These are phyloP conservation scores for Musa schizocarpa DNA, from an alignment of 176 grass and related monocot genomes.

Conservation along the genomic window DNA sequence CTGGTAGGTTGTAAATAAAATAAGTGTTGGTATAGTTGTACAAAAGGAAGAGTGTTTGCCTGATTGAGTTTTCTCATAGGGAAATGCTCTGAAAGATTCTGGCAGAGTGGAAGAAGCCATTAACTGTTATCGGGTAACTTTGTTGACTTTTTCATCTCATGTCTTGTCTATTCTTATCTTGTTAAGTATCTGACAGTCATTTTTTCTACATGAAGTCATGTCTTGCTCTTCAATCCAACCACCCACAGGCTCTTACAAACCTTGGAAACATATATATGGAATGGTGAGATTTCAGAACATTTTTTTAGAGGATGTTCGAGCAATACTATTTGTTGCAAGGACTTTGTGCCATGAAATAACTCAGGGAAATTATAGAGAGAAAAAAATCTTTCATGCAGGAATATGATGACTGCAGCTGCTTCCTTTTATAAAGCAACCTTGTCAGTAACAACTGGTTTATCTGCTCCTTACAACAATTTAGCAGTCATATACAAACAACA, in stretches of 20 bases:
- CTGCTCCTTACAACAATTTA: slow-evolving; percentile 82
- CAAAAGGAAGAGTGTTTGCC: neutral
- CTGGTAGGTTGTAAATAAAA: slow-evolving; percentile 32
- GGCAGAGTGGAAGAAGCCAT: slow-evolving; percentile 83
- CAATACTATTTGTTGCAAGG: neutral
- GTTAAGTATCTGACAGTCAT: neutral
- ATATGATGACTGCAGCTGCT: slow-evolving; percentile 47
- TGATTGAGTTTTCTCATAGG: slow-evolving; percentile 29
- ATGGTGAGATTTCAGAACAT: slow-evolving; percentile 34
- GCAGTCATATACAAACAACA: slow-evolving; percentile 92
- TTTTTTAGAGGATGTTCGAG: neutral
- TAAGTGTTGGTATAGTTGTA: neutral
- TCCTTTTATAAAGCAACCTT: slow-evolving; percentile 80
- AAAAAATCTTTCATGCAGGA: slow-evolving; percentile 39
- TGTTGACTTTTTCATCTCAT: slow-evolving; percentile 8
- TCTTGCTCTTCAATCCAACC: slow-evolving; percentile 66
- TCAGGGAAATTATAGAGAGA: neutral
- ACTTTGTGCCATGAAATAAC: neutral
- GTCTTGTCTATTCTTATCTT: slow-evolving; percentile 6
- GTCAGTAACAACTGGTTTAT: slow-evolving; percentile 64
- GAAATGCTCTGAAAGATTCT: slow-evolving; percentile 86
- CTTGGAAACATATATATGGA: slow-evolving; percentile 92
- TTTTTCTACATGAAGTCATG: slow-evolving; percentile 49
- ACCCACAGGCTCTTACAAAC: slow-evolving; percentile 88
- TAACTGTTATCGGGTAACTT: slow-evolving; percentile 58